Conservation (phyloP, 139 green algal species). For the Tetraselmis striata region DNA sequence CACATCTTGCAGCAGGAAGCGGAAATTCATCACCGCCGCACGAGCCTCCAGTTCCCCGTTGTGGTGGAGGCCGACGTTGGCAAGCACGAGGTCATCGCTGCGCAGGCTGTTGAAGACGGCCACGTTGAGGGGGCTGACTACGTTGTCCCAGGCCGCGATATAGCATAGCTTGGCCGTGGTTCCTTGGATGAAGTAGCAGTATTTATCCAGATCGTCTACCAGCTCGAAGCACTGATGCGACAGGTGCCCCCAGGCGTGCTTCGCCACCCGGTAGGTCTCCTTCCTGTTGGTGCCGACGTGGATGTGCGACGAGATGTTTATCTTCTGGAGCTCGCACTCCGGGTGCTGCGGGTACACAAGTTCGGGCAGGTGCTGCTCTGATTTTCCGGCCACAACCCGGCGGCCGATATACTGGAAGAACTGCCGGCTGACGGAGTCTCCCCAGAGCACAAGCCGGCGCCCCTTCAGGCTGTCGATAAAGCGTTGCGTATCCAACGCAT, state of each 20-base stretch:
- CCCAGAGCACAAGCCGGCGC: background rate
- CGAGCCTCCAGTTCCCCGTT: background rate
- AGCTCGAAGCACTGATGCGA: background rate
- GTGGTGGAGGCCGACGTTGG: background rate
- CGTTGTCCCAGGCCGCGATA: background rate
- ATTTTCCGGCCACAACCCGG: background rate
- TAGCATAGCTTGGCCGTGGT: background rate
- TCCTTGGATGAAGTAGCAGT: background rate
- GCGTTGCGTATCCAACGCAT: background rate
- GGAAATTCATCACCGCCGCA: background rate
- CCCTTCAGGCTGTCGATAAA: background rate
- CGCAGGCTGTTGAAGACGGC: background rate
- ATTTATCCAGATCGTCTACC: background rate
- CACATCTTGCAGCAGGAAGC: background rate
- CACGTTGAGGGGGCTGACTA: background rate
- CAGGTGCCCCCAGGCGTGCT: background rate
- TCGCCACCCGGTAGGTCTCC: background rate
- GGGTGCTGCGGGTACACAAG: background rate
- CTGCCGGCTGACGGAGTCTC: background rate
- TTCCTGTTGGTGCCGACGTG: background rate
- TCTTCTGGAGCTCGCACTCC: background rate
- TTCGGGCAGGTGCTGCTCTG: background rate
- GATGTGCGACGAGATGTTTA: background rate
- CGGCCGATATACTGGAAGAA: background rate
- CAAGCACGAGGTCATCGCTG: background rate